phyloP scores from a whole-genome alignment of 352 stramenopile genomes.

The Phytophthora pisi region DNA sequence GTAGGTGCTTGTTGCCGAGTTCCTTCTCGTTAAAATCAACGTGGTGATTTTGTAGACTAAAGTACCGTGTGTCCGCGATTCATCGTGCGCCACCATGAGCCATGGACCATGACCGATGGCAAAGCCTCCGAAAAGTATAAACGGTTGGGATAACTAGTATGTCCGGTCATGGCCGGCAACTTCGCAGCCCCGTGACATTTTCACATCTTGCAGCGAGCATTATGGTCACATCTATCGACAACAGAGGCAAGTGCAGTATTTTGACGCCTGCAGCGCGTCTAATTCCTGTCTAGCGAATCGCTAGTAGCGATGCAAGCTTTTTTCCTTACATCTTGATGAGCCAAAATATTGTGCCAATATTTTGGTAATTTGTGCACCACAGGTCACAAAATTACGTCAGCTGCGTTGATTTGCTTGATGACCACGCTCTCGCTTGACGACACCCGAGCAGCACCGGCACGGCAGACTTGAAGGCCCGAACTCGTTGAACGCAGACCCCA shows the following conservation, averaged over 20 bases:
- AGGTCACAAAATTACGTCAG: neutral
- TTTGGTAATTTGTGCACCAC: neutral
- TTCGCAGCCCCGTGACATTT: no score
- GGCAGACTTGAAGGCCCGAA: neutral
- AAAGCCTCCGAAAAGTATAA: neutral
- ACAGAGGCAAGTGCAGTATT: neutral
- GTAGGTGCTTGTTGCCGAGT: no score
- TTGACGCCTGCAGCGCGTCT: neutral
- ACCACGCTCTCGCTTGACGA: neutral
- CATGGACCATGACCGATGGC: neutral
- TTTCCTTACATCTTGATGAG: slow-evolving; percentile 1
- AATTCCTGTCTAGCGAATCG: neutral
- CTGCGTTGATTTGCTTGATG: slow-evolving; percentile 1
- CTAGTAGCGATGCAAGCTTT: neutral
- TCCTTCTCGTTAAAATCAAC: no score
- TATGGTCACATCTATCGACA: no score
- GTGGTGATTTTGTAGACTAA: no score
- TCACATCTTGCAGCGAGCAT: no score
- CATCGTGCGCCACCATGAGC: no score
- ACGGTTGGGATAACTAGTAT: neutral
- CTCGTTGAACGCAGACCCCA: neutral
- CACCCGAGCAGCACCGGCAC: neutral
- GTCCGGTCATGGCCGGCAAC: no score
- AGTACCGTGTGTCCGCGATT: no score
- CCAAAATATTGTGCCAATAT: slow-evolving; percentile 1